Evolutionary conservation across 345 rosid species (phyloP), one percentile per base, ranked within the genome.

Genomic region (Sapria himalayana): DNA sequence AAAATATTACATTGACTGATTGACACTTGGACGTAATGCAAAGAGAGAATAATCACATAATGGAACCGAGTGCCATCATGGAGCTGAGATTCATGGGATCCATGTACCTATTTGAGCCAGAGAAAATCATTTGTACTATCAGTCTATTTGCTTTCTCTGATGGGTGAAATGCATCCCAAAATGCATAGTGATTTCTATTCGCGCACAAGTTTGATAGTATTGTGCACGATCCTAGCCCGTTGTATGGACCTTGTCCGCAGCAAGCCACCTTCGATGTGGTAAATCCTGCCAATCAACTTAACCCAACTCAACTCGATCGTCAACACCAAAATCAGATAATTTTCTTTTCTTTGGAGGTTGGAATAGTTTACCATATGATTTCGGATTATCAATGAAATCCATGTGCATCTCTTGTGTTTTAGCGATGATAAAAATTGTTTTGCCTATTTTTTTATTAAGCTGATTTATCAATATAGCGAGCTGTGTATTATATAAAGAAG

Each of bases 131-230:
- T 41, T 54, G 44, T 11, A 67, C 92, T 7, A 82, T 63, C 42
- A 78, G 19, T 15, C 71, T 60, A 63, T 64, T 71, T 8, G 80
- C 94, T 68, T 55, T 75, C 43, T 82, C 78, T 4, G 94, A 72
- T 35, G 94, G 92, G 46, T 78, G 92, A 59, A 81, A 81, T 7
- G 85, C 49, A 47, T 82, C 92, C 92, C 94, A 82, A 34, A 72
- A 82, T 2, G 79, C 76, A 33, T 54, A 78, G 9, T 41, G 52
- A 10, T 62, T 59, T 25, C 94, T 36, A 41, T 78, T 63, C 1
- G 65, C 47, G 54, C 92, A 82, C 39, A 82, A 60, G 44, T 63
- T 71, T 15, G 94, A 82, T 43, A 62, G 43, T 1, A 9, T 7
- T 17, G 92, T 82, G 63, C 94, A 76, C 3, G 71, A 63, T 13